phyloP scores from a whole-genome alignment of 2,329 filamentous ascomycete species.

The Colletotrichum lupini region DNA sequence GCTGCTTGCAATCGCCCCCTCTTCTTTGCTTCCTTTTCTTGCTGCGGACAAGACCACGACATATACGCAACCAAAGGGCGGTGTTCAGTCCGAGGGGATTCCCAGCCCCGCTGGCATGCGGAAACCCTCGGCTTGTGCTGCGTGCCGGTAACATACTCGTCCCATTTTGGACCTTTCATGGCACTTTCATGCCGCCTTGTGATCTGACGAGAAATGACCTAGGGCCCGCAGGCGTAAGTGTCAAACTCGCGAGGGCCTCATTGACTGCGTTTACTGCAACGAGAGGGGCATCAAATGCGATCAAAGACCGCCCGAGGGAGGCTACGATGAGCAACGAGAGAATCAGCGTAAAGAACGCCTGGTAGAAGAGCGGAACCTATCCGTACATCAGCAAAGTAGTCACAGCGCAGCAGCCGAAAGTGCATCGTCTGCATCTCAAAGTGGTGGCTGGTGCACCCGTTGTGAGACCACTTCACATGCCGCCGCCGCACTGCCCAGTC shows the following conservation, averaged over 20 bases:
- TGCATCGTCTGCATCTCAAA: constrained; percentile 15
- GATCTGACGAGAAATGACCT: constrained; percentile 20
- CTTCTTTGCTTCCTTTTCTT: not conserved
- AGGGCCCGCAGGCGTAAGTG: constrained; percentile 36
- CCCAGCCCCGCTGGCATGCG: constrained; percentile 23
- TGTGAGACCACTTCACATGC: constrained; percentile 20
- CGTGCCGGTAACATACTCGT: constrained; percentile 33
- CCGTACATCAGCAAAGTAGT: not conserved
- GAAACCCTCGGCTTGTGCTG: constrained; percentile 38
- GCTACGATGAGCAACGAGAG: constrained; percentile 36
- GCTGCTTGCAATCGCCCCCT: constrained; percentile 2
- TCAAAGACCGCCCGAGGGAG: constrained; percentile 46
- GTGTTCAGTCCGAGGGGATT: constrained; percentile 21
- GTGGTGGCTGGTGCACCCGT: constrained; percentile 22
- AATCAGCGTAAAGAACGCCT: constrained; percentile 23
- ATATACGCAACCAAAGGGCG: not conserved
- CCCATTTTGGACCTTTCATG: not conserved
- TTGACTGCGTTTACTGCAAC: constrained; percentile 63
- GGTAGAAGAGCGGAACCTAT: not conserved
- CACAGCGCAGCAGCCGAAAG: not conserved
- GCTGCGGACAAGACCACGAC: not conserved
- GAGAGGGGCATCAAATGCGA: constrained; percentile 59
- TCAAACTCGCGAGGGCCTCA: constrained; percentile 42
- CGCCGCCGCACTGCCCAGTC: constrained; percentile 30
- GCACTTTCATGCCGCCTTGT: not conserved